Evolutionary conservation across 2,329 filamentous ascomycete genomes (phyloP), one percentile per base, ranked within the genome.

Genomic region (Venturia nashicola): DNA sequence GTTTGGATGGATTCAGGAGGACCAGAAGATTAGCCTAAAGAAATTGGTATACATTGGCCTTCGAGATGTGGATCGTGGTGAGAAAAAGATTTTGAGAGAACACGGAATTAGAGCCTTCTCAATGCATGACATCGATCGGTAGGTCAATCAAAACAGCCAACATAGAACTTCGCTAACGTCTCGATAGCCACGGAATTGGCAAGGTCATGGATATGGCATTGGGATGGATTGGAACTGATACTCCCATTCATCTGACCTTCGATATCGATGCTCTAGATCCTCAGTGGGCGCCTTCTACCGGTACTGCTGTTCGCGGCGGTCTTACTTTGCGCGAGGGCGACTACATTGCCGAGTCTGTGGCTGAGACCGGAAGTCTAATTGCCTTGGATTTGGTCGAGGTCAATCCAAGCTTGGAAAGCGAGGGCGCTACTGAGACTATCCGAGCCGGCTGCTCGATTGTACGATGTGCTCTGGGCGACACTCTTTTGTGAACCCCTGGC

Each of bases 181-280:
- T 14, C 7, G 18, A 59, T 67, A 91, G 90, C 63, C 83, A 97
- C 73, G 94, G 94, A 59, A 99, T 99, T 71, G 94, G 94, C 64
- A 88, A 88, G 68, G 91, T 99, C 68, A 91, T 99, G 79, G 94
- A 97, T 72, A 96, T 97, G 93, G 93, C 93, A n/a, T 82, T 99
- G 62, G 93, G 88, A 40, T 92, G 97, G 79, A 96, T 97, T 68
- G 94, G 94, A 69, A 85, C 81, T 71, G 94, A 97, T 74, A 97
- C 92, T 0, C 94, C 94, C 51, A 97, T 99, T 72, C 94, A 99
- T 76, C 84, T 99, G 65, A 96, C 91, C 44, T 97, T 99, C 71
- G 94, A 99, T 74, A 91, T 99, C 69, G 94, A 99, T 75, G 94
- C 92, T 32, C 83, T 97, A 66, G 94, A 99, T 75, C 94, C 94